These are phyloP conservation scores for Ramaria rubella DNA, from an alignment of 768 basidiomycete genomes.

Conservation along the genomic window DNA sequence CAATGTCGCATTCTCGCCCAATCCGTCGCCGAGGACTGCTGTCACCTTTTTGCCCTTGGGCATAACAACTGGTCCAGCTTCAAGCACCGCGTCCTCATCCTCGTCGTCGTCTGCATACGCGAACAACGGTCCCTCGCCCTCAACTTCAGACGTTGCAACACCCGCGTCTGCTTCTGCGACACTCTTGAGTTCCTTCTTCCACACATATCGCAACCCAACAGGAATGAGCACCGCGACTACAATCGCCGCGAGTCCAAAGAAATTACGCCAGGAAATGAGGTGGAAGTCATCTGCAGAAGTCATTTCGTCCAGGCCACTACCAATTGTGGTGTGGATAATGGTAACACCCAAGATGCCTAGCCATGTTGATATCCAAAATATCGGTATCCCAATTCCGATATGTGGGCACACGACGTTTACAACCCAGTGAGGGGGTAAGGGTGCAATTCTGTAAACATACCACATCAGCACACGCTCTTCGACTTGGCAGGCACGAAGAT, in stretches of 20 bases:
- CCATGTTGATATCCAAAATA: conserved; percentile 89
- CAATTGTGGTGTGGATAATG: conserved; percentile 94
- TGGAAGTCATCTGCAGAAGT: conserved; percentile 90
- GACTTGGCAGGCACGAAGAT: background rate
- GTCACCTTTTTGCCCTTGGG: conserved; percentile 32
- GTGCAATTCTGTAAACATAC: conserved; percentile 59
- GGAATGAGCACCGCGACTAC: conserved; percentile 92
- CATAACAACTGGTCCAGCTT: conserved; percentile 44
- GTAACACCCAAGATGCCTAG: conserved; percentile 86
- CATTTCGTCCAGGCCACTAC: conserved; percentile 91
- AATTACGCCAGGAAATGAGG: conserved; percentile 87
- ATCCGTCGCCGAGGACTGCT: conserved; percentile 4
- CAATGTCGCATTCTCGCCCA: background rate
- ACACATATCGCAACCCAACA: conserved; percentile 81
- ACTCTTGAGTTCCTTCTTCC: conserved; percentile 52
- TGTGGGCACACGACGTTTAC: conserved; percentile 91
- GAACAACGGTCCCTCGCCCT: conserved; percentile 19
- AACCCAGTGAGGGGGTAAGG: conserved; percentile 95
- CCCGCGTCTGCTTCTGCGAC: conserved; percentile 25
- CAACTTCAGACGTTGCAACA: conserved; percentile 26
- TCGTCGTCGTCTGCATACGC: conserved; percentile 14
- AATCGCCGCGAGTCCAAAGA: conserved; percentile 76
- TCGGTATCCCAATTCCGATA: conserved; percentile 74
- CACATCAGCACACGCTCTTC: background rate
- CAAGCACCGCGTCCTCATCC: conserved; percentile 45